Base-by-base conservation (phyloP, 2,329 filamentous ascomycete species). In the Phaeosphaeriaceae sp. region DNA sequence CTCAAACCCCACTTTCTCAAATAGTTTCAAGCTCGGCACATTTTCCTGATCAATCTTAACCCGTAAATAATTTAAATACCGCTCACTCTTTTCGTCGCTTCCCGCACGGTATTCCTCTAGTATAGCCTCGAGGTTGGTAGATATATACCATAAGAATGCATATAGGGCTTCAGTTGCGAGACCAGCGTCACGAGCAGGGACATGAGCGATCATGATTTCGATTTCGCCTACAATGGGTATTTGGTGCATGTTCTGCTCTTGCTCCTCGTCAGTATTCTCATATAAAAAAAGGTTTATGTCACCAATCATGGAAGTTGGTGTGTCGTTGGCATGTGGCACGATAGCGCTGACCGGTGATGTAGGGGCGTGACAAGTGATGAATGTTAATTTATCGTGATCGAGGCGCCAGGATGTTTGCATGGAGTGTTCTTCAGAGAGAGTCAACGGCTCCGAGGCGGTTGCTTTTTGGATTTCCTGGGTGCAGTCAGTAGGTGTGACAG, bases 371-470 rank as follows among this genome's bases (percentile, higher is more conserved):
- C 91, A 96, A 45, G 89, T 74, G 69, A 97, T 96, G 63, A 97
- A 97, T 0, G 93, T 97, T 53, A 97, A 74, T 76, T 97, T 97
- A 74, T 97, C 92, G 20, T 77, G 74, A 34, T 94, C 89, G 16
- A 77, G 77, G 30, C 92, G 86, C 93, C 93, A 97, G 56, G 86
- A 90, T n/a, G 77, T 76, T 73, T 97, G 93, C 86, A 97, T 97
- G 41, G 85, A 83, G 73, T 94, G 91, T 78, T 97, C 93, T 68
- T 96, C 88, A 1, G 84, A 79, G 0, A 97, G 78, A 0, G 83
- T 86, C 42, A 97, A 81, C 0, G 87, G 89, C 55, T 97, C 92
- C 0, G 92, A 97, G 1, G 93, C 92, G 0, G 93, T 97, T 45
- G 89, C 87, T 73, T 86, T 80, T 76, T 88, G 92, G 32, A 97